Evolutionary conservation across 371 early-diverging fungal genomes (phyloP), one percentile per base, ranked within the genome.

Genomic region (Lichtheimia hyalospora): DNA sequence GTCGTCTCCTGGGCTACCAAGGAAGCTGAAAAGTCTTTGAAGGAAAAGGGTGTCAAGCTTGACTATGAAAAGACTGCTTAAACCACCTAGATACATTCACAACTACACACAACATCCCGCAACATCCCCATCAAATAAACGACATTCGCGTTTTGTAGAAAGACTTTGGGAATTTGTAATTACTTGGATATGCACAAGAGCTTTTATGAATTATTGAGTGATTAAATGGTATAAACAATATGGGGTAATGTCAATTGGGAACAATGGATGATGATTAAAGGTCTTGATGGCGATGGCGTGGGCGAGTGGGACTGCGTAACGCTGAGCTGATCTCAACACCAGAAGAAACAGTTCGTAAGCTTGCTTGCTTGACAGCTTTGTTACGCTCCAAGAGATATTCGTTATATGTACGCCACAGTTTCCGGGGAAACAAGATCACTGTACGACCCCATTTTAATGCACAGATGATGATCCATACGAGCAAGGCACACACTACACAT

Each of bases 21-120:
- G 65, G 75, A 80, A 66, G 81, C 81, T 49, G 81, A 80, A 57
- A 76, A 80, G 66, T 70, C 75, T 24, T 68, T 80, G 59, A 72
- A 80, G 64, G 81, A 80, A 59, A 76, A 80, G 70, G 81, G 81
- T 57, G 60, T 80, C 56, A 58, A 60, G 18, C 64, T 75, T 44
- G 73, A 75, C 54, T 72, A 66, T 52, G 64, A 58, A 41, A 75
- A 68, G 62, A 67, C 71, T 49, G 63, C 57, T 39, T 65, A 60
- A 66, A 58, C 50, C 4, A 21, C 16, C 15, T 34, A 34, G 34
- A 34, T 34, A 2, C 34, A 34, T 34, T 8, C 34, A 34, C 34
- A 34, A 34, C 34, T 34, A 34, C 34, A 34, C 34, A 34, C 34
- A 4, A 34, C 34, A 34, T 6, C 8, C 27, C 34, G 34, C 34